Base-by-base conservation (phyloP, 768 basidiomycete species). In the Sarcomyxa edulis region DNA sequence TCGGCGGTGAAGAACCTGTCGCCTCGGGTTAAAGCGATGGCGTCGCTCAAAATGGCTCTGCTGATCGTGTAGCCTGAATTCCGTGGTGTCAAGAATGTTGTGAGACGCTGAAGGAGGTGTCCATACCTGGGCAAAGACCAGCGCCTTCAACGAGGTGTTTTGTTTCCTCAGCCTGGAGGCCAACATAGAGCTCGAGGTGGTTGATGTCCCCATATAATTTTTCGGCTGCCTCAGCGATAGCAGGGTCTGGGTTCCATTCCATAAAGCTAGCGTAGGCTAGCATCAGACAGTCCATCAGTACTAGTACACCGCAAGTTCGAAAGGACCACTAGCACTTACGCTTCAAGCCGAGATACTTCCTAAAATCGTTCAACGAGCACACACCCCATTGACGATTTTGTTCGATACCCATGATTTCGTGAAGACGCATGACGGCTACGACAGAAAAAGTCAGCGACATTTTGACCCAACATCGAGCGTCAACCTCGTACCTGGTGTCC, bases 331-430 rank as follows among this genome's bases (percentile, higher is more conserved):
- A 1, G 1, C 29, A 33, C 77, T 49, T 45, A 86, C 86, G 68
- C 56, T 85, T 88, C 32, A 92, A 52, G 8, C 87, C 88, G 34
- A 92, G 64, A 65, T 77, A 91, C 73, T 81, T 79, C 40, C 88
- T 68, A 61, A 92, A 92, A 43, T 91, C 88, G 46, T 92, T 92
- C 45, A 92, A 55, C 2, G 83, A 80, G 53, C 88, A 91, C 14
- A 82, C 78, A 32, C 87, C 88, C 88, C 88, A 93, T 15, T 53
- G 47, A 21, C 89, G 73, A 51, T 75, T 83, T 41, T 81, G 69
- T 48, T 84, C 78, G 32, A 92, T 90, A 28, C 86, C 86, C 84
- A 92, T 84, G 27, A 90, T 68, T 54, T 93, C 90, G 44, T 89
- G 74, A 18, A 89, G 52, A 29, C 72, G 77, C 81, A 91, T 84